Conservation (phyloP, 2,329 filamentous ascomycete species). For the Periconia sp. region DNA sequence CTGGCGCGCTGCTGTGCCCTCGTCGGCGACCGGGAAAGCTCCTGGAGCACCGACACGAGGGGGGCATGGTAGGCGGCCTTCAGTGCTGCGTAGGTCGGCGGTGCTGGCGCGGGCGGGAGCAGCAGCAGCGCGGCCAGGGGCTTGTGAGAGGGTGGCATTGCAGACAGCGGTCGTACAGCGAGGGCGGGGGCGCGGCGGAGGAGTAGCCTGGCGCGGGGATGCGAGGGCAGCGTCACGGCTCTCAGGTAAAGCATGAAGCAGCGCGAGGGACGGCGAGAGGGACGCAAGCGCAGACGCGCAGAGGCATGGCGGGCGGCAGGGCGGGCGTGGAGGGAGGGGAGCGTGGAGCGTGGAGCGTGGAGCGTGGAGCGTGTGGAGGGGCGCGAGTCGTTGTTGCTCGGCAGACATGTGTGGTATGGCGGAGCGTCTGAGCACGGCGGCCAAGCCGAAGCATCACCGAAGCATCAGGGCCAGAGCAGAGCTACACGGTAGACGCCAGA, state of each 20-base stretch:
- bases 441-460: no score
- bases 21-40: slow-evolving; percentile 43
- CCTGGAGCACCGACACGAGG: slow-evolving; percentile 49
- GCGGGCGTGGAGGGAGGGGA: no score
- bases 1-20: slow-evolving; percentile 44
- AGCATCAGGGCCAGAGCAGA: no score
- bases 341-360: no score
- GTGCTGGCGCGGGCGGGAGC: slow-evolving; percentile 52
- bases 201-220: no score
- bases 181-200: slow-evolving; percentile 4
- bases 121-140: slow-evolving; percentile 45
- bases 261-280: neutral
- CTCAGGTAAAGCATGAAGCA: neutral
- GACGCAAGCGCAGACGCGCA: neutral
- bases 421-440: no score
- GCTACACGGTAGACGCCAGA: no score
- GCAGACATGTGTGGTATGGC: no score
- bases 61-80: slow-evolving; percentile 53
- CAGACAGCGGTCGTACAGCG: slow-evolving; percentile 24
- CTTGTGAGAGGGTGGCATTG: slow-evolving; percentile 34
- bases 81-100: slow-evolving; percentile 47
- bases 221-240: no score
- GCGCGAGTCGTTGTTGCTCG: no score
- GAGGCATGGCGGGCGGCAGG: neutral
- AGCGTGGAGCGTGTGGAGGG: no score